These are phyloP conservation scores for Cyclocybe cylindracea DNA, from an alignment of 768 basidiomycete genomes.

Conservation along the genomic window DNA sequence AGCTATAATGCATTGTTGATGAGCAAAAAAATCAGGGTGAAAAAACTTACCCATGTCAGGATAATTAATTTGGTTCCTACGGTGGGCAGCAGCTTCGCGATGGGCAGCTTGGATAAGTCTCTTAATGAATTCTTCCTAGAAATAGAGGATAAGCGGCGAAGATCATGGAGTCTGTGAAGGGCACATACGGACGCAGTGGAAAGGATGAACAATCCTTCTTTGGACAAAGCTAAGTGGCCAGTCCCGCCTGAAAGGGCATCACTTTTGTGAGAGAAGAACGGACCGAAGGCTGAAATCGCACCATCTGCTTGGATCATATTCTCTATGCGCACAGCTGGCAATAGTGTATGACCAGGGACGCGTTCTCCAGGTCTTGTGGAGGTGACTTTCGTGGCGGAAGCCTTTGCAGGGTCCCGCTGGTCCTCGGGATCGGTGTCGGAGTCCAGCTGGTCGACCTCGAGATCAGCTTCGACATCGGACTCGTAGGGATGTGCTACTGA, in stretches of 20 bases:
- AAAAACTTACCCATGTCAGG: conserved; percentile 68
- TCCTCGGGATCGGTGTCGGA: conserved; percentile 52
- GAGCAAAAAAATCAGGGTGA: conserved; percentile 3
- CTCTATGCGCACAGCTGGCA: conserved; percentile 70
- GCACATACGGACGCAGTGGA: conserved; percentile 71
- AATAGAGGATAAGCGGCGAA: conserved; percentile 9
- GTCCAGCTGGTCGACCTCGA: conserved; percentile 68
- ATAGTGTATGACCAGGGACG: conserved; percentile 62
- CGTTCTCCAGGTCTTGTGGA: conserved; percentile 37
- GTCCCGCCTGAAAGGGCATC: conserved; percentile 48
- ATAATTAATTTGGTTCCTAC: conserved; percentile 63
- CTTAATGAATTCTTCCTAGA: conserved; percentile 85
- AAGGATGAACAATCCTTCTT: conserved; percentile 73
- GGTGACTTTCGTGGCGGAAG: conserved; percentile 24
- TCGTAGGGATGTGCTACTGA: conserved; percentile 21
- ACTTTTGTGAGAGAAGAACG: conserved; percentile 6
- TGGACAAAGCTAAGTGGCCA: conserved; percentile 67
- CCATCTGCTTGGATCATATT: conserved; percentile 82
- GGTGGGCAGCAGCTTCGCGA: conserved; percentile 59
- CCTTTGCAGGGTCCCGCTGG: conserved; percentile 23
- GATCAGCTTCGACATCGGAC: conserved; percentile 58
- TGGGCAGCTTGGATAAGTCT: conserved; percentile 71
- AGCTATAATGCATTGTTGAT: conserved; percentile 37
- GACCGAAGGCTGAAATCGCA: conserved; percentile 25
- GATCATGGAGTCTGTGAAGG: background rate